Evolutionary conservation across 176 grass and related monocot genomes (phyloP), one percentile per base, ranked within the genome.

Genomic region (Triticum timopheevii): DNA sequence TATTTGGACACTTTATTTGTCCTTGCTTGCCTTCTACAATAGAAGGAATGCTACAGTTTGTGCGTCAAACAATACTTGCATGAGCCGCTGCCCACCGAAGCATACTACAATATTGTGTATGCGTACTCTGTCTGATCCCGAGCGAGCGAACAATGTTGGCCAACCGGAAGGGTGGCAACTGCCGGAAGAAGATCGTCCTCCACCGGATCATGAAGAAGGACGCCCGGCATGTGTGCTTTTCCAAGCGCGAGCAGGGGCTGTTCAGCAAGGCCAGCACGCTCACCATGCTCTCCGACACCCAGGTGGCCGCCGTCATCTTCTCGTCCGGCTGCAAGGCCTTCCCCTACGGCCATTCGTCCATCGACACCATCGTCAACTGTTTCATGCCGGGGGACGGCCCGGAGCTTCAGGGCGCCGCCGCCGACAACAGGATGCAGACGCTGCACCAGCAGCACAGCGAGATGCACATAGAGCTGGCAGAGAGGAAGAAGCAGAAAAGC

Each of bases 201-300:
- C 0, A 1, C 38, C 0, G 0, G 38, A 39, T 39, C 38, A 0
- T 7, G 1, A 9, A 39, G 38, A 9, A 39, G 38, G 38, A 39
- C 7, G 38, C 7, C 38, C 7, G 1, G 38, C 38, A 39, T 8
- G 38, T 39, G 38, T 39, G 1, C 38, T 39, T 39, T 36, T 36
- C 38, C 4, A 9, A 9, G 38, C 1, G 1, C 35, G 1, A 36
- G 35, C 38, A 7, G 1, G 7, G 7, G 38, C 1, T 39, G 17
- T 92, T 86, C 79, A 88, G 85, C 34, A 92, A 92, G 78, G 83
- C 86, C 2, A 89, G 86, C 33, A 33, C 33, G 33, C 22, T 92
- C 8, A 72, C 83, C 10, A 89, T 84, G 4, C 90, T 92, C 1
- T 86, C 83, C 31, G 80, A 83, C 6, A 66, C 87, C 7, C 72